These are phyloP conservation scores for Ophiosphaerella korrae DNA, from an alignment of 2,329 filamentous ascomycete species.

Conservation along the genomic window DNA sequence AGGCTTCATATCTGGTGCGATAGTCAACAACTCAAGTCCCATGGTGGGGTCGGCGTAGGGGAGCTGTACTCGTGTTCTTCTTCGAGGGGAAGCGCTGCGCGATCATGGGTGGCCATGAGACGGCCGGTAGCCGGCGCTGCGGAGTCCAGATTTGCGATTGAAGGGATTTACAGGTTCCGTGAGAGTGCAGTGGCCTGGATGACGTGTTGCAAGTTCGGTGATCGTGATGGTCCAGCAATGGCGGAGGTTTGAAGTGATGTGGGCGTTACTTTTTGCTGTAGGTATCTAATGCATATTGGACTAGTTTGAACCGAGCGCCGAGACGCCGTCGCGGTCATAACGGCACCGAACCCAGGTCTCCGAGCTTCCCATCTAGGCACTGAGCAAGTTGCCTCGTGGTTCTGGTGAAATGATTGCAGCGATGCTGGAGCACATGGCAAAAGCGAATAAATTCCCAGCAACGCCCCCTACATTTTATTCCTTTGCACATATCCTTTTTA, in stretches of 20 bases:
- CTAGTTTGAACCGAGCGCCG: constrained; percentile 35
- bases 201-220: constrained; percentile 12
- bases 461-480: background rate
- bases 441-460: background rate
- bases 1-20: constrained; percentile 75
- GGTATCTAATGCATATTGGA: constrained; percentile 17
- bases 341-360: background rate
- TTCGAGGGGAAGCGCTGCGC: constrained; percentile 40
- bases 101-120: constrained; percentile 50
- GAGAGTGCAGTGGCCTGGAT: constrained; percentile 6
- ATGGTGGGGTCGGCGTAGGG: constrained; percentile 7
- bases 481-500: background rate
- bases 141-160: constrained; percentile 44
- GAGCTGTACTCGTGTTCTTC: constrained; percentile 50
- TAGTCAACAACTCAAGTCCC: constrained; percentile 28
- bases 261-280: constrained; percentile 35
- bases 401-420: constrained; percentile 1
- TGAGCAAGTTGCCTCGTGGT: constrained; percentile 1
- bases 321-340: constrained; percentile 26
- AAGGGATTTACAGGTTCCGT: constrained; percentile 5
- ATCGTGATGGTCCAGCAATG: constrained; percentile 18
- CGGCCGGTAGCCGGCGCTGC: constrained; percentile 41
- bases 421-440: constrained; percentile 18
- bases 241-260: constrained; percentile 18
- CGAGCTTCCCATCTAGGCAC: constrained; percentile 4